Evolutionary conservation across 768 basidiomycete species (phyloP), one percentile per base, ranked within the genome.

Genomic region (Suillus brevipes): DNA sequence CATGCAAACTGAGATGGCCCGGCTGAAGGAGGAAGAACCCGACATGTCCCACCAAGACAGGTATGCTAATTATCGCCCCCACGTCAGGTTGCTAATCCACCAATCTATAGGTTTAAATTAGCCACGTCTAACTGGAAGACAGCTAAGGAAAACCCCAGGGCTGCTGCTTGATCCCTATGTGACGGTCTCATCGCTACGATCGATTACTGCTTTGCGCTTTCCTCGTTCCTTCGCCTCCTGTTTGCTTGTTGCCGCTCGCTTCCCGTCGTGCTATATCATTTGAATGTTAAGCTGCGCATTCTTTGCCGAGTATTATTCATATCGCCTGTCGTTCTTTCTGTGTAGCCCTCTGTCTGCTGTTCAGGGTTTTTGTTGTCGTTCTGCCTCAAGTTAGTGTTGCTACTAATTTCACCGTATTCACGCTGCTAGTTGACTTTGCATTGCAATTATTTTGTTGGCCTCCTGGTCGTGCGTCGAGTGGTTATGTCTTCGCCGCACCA

Each of bases 101-200:
- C 67, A 53, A 58, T 63, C 61, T 3, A 37, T 65, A 89, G 89
- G 71, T 89, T 93, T 79, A 92, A 89, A 77, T 69, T 83, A 60
- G 91, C 91, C 20, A 89, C 91, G 1, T 68, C 85, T 55, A 92
- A 92, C 79, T 93, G 91, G 91, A 91, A 90, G 77, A 85, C 81
- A 68, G 83, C 89, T 59, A 87, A 86, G 71, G 88, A 89, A 74
- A 89, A 90, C 70, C 85, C 86, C 0, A 85, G 83, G 74, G 72
- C 73, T 40, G 31, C 64, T 50, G 43, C 72, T 10, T 76, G 68
- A 78, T 67, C 62, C 52, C 2, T 63, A 18, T 57, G 43, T 50
- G 25, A 40, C 40, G 1, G 40, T 18, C 61, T 63, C 60, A 53
- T 64, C 45, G 25, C 61, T 38, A 65, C 56, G 53, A 52, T 64